Conservation (phyloP, 176 grass and related monocot genomes). For the Thalia dealbata region DNA sequence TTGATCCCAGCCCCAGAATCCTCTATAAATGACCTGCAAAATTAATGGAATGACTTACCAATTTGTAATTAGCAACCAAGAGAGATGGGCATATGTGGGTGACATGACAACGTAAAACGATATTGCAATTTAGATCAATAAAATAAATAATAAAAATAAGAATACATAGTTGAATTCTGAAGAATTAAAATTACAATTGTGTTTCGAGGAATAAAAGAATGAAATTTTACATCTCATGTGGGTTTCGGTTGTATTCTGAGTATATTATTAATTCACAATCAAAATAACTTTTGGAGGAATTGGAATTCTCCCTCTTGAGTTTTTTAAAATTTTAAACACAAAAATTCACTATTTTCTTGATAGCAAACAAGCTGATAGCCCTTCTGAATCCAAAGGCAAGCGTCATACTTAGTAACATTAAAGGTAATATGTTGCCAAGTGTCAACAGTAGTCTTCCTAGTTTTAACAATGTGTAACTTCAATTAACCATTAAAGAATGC, state of each 20-base stretch:
- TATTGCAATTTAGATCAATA: background rate
- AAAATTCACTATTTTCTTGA: too few species aligned
- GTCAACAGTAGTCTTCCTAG: background rate
- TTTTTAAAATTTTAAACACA: too few species aligned
- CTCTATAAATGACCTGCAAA: conserved; percentile 79
- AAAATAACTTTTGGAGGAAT: too few species aligned
- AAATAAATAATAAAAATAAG: background rate
- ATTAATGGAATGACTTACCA: background rate
- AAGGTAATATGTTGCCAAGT: background rate
- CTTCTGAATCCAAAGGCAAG: too few species aligned
- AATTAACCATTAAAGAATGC: background rate
- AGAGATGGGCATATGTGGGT: conserved; percentile 1
- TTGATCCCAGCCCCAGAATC: conserved; percentile 86
- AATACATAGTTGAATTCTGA: too few species aligned
- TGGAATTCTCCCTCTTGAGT: too few species aligned
- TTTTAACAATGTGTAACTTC: conserved; percentile 5
- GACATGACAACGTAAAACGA: conserved; percentile 5
- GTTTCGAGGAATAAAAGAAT: too few species aligned
- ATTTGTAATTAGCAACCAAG: background rate
- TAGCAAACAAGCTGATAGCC: too few species aligned
- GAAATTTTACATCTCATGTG: too few species aligned
- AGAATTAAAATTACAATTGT: too few species aligned
- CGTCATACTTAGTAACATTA: background rate
- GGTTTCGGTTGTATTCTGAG: too few species aligned
- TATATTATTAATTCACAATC: too few species aligned